Base-by-base conservation (phyloP, 257 asterid genomes). In the Solanum sejunctum region DNA sequence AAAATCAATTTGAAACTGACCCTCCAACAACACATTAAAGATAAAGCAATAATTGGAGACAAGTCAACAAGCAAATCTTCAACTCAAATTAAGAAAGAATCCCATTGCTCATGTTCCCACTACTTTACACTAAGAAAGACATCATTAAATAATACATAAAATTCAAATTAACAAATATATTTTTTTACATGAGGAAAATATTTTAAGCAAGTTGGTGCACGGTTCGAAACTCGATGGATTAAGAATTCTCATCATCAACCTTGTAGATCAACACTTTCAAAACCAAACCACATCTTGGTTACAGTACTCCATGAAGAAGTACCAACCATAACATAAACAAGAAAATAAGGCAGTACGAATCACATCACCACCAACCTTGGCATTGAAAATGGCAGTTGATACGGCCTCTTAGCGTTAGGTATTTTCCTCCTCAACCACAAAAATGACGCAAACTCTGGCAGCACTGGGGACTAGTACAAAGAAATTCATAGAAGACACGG, bases 321-420 rank as follows among this genome's bases (percentile, higher is more conserved):
- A 93, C 93, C 93, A 11, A 72, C 89, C 96, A 93, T 93, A 2
- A 94, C 87, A 67, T 84, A 88, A 36, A 92, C 71, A 89, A 94
- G 56, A 82, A 94, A 93, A 0, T 61, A 92, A 13, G 94, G 82
- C 8, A 95, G 94, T 28, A 93, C 54, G 71, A 90, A 66, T 80
- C 94, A 93, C 94, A 94, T 85, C 0, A 86, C 81, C 73, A 90
- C 84, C 84, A 92, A 85, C 66, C 83, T 92, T 0, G 88, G 88
- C 60, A 88, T 43, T 6, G 71, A 67, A 87, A 92, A 8, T 12
- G 93, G 93, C 70, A 94, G 94, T 12, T 82, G 82, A 5, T 87
- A 94, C 5, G 95, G 95, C 85, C 94, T 85, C 5, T 84, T 84
- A 80, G 55, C 49, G 49, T n/a, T 58, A 13, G 94, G 88, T 21